A percentile compares a stretch with the other conserved stretches of the same genome.
phyloP scores from a whole-genome alignment of 169 alveolate species.

The Babesia ovata region DNA sequence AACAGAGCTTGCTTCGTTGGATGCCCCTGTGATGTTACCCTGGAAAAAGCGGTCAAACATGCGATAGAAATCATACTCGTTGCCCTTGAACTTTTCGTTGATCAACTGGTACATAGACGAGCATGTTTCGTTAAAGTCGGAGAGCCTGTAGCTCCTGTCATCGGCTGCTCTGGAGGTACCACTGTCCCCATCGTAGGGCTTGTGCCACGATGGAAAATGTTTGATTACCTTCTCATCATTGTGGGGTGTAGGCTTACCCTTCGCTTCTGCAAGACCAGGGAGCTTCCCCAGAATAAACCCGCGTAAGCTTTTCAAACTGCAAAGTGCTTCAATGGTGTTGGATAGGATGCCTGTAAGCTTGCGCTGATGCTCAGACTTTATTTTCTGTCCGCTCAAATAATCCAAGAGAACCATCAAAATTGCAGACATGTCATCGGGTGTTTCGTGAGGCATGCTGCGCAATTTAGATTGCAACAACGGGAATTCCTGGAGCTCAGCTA shows the following conservation, averaged over 20 bases:
- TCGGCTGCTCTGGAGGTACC: not conserved
- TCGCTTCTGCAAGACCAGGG: not conserved
- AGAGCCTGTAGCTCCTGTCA: slow-evolving; percentile 44
- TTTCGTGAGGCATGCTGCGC: not conserved
- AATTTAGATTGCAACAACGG: slow-evolving; percentile 7
- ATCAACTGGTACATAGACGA: slow-evolving; percentile 59
- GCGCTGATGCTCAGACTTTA: not conserved
- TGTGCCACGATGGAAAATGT: slow-evolving; percentile 41
- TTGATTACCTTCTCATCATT: slow-evolving; percentile 7
- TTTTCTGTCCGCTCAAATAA: not conserved
- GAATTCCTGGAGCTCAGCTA: slow-evolving; percentile 4
- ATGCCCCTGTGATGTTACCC: slow-evolving; percentile 68
- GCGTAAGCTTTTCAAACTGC: slow-evolving; percentile 11
- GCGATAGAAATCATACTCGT: slow-evolving; percentile 44
- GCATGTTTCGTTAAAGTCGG: slow-evolving; percentile 64
- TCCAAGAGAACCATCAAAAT: not conserved
- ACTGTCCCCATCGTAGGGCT: slow-evolving; percentile 25
- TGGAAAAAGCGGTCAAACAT: slow-evolving; percentile 72
- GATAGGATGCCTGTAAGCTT: not conserved
- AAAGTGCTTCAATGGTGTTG: slow-evolving; percentile 15
- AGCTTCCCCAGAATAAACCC: slow-evolving; percentile 27
- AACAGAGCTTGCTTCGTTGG: slow-evolving; percentile 61
- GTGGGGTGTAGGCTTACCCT: not conserved
- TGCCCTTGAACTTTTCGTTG: slow-evolving; percentile 57
- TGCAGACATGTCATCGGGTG: not conserved